A percentile compares a stretch with the other conserved stretches of the same genome.
These are phyloP conservation scores for Globisporangium ultimum DNA, from an alignment of 352 stramenopile species.

Conservation along the genomic window DNA sequence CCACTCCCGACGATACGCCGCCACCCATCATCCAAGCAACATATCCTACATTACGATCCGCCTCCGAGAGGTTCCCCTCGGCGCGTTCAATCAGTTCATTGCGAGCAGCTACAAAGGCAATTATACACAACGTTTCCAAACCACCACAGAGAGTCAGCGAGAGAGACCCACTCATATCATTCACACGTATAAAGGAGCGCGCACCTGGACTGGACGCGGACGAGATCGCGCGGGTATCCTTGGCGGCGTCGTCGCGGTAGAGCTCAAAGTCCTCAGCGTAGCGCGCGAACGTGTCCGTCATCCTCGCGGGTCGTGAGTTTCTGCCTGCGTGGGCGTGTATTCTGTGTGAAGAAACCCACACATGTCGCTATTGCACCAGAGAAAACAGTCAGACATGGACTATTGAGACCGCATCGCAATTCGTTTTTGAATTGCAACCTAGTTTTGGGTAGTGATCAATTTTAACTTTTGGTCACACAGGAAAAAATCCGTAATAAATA, in stretches of 20 bases:
- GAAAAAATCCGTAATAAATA: too few relatives aligned
- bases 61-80: conserved; percentile 63
- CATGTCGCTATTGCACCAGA: too few relatives aligned
- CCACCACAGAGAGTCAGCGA: too few relatives aligned
- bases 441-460: too few relatives aligned
- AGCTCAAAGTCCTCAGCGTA: conserved; percentile 83
- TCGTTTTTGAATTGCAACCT: neutral
- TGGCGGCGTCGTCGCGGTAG: conserved; percentile 67
- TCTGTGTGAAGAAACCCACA: too few relatives aligned
- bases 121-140: too few relatives aligned
- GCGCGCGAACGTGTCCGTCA: conserved; percentile 73
- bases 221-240: conserved; percentile 52
- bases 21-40: neutral
- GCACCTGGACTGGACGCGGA: conserved; percentile 28
- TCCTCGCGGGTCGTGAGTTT: conserved; percentile 15
- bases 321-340: too few relatives aligned
- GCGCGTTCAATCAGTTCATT: conserved; percentile 47
- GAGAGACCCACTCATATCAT: too few relatives aligned
- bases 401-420: too few relatives aligned
- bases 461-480: too few relatives aligned
- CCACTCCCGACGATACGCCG: neutral
- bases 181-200: neutral
- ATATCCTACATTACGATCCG: conserved; percentile 58
- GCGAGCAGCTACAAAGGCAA: conserved; percentile 27
- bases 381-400: too few relatives aligned